These are phyloP conservation scores for Coniosporium tulheliwenetii DNA, from an alignment of 2,329 filamentous ascomycete genomes.

Conservation along the genomic window DNA sequence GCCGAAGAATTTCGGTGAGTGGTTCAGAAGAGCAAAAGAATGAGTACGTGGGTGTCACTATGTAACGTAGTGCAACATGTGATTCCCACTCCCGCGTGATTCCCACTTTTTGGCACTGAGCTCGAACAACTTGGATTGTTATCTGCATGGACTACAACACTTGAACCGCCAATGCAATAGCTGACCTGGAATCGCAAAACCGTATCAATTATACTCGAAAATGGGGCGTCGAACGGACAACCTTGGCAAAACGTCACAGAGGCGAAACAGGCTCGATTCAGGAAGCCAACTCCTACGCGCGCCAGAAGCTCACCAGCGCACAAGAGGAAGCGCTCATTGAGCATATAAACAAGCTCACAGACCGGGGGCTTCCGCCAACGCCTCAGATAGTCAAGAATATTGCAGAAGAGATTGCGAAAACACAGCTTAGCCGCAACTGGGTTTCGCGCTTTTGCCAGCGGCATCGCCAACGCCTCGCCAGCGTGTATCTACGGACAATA, in stretches of 20 bases:
- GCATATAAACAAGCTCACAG: too few species aligned
- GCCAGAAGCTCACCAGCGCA: too few species aligned
- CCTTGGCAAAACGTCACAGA: background rate
- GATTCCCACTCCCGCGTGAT: too few species aligned
- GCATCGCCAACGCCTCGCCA: background rate
- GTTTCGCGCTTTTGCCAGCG: too few species aligned
- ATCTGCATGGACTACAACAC: background rate
- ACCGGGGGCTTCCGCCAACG: too few species aligned
- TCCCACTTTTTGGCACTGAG: too few species aligned
- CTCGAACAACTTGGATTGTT: background rate
- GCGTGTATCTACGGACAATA: background rate
- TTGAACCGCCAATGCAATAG: background rate
- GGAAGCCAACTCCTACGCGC: too few species aligned
- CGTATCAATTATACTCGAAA: background rate
- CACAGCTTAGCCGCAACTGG: background rate
- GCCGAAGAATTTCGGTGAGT: too few species aligned
- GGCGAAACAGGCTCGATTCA: background rate
- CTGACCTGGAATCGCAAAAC: background rate
- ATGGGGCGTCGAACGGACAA: background rate
- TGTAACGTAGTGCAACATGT: too few species aligned
- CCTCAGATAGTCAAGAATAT: background rate
- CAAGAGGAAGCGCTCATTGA: too few species aligned
- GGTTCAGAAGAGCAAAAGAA: too few species aligned
- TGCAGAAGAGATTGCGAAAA: background rate
- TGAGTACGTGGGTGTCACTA: too few species aligned